A percentile compares a stretch with the other conserved stretches of the same genome.
phyloP scores from a whole-genome alignment of 345 rosid species.

The Viola odorata region DNA sequence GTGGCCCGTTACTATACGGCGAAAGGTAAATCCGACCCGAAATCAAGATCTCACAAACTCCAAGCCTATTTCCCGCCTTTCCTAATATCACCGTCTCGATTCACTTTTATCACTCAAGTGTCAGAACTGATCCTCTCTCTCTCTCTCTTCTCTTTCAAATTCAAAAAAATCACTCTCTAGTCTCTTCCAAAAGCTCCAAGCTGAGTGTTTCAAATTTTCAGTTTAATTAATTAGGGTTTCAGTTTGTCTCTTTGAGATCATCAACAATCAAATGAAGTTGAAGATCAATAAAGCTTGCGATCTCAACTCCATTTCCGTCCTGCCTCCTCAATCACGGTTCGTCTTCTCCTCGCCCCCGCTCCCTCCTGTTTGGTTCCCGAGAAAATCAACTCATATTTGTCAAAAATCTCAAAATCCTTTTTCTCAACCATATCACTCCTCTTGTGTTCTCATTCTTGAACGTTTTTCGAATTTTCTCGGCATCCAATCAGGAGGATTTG shows the following conservation, averaged over 20 bases:
- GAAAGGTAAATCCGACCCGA: neutral
- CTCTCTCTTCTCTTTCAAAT: neutral
- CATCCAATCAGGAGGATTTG: neutral
- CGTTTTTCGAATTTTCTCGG: neutral
- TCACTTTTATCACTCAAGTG: neutral
- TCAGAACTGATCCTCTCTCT: neutral
- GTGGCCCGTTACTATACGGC: neutral
- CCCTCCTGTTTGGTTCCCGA: slow-evolving; percentile 9
- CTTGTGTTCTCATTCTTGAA: too few species aligned
- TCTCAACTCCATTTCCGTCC: slow-evolving; percentile 77
- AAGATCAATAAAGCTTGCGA: slow-evolving; percentile 88
- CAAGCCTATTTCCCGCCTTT: slow-evolving; percentile 1
- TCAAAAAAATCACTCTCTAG: slow-evolving; percentile 2
- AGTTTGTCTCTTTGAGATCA: neutral
- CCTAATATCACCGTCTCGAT: too few species aligned
- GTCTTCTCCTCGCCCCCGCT: slow-evolving; percentile 2
- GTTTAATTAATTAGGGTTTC: slow-evolving; percentile 4
- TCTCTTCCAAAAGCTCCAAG: too few species aligned
- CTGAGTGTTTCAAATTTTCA: neutral
- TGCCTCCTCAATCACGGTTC: slow-evolving; percentile 84
- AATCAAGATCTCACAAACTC: too few species aligned
- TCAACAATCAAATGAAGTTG: slow-evolving; percentile 53
- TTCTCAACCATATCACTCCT: neutral
- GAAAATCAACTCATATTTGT: neutral
- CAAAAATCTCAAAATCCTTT: neutral